Evolutionary conservation across 179 eudicot species (phyloP).

Genomic region (Beta macrorhiza): DNA sequence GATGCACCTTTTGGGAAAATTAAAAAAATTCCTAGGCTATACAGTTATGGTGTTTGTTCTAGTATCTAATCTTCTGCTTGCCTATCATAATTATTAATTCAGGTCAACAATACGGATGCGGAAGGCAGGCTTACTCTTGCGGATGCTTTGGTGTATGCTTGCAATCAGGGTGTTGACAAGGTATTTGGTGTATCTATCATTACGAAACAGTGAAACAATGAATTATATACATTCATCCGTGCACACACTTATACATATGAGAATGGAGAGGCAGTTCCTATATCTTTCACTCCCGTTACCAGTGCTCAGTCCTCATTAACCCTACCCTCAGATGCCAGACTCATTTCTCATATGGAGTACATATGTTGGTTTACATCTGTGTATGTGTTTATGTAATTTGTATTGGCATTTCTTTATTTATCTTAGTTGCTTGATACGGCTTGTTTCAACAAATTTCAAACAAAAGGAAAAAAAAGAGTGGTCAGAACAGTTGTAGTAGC

Average conservation of each 20-base stretch:
- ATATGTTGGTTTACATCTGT: no score
- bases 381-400: no score
- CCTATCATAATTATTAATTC: slow-evolving; percentile 22
- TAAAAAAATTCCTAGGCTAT: neutral
- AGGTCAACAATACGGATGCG: slow-evolving; percentile 99
- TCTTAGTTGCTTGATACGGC: no score
- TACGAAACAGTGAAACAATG: neutral
- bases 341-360: no score
- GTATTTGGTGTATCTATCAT: slow-evolving; percentile 33
- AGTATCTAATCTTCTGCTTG: slow-evolving; percentile 15
- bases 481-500: neutral
- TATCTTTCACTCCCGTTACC: neutral
- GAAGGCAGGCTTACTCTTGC: slow-evolving; percentile 99
- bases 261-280: neutral
- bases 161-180: slow-evolving; percentile 99
- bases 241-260: neutral
- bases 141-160: slow-evolving; percentile 94
- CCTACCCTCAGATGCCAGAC: neutral
- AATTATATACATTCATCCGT: neutral
- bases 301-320: neutral
- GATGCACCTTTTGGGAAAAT: neutral
- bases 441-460: no score
- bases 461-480: no score
- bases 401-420: no score
- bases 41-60: neutral